Evolutionary conservation across 2,329 filamentous ascomycete species (phyloP).

Genomic region (Cercospora brassicicola): DNA sequence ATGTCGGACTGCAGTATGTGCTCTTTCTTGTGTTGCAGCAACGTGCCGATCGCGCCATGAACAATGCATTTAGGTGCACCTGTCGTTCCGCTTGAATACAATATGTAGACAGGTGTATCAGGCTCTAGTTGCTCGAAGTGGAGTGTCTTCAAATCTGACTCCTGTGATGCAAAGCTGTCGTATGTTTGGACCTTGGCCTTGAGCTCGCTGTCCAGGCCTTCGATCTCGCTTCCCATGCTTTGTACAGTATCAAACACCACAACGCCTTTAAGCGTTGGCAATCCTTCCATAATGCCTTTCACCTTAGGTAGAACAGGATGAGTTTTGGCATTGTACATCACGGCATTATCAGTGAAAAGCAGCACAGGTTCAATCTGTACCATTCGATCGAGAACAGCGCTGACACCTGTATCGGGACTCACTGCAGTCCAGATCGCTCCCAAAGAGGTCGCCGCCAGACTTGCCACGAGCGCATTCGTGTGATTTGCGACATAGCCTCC

Average conservation of each 20-base stretch:
- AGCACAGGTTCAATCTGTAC: slow-evolving; percentile 80
- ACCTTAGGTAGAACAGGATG: slow-evolving; percentile 81
- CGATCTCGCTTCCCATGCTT: slow-evolving; percentile 43
- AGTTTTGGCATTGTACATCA: slow-evolving; percentile 85
- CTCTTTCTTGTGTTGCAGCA: slow-evolving; percentile 97
- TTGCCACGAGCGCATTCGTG: slow-evolving; percentile 79
- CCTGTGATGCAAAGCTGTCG: slow-evolving; percentile 44
- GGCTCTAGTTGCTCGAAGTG: slow-evolving; percentile 75
- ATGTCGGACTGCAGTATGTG: slow-evolving; percentile 85
- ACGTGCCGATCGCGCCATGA: slow-evolving; percentile 83
- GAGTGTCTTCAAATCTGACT: slow-evolving; percentile 23
- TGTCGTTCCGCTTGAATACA: slow-evolving; percentile 92
- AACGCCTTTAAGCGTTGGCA: slow-evolving; percentile 68
- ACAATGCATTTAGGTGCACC: slow-evolving; percentile 87
- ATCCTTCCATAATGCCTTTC: slow-evolving; percentile 67
- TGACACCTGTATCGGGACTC: slow-evolving; percentile 87
- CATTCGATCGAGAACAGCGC: slow-evolving; percentile 83
- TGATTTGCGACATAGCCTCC: slow-evolving; percentile 86
- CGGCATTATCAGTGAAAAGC: slow-evolving; percentile 83
- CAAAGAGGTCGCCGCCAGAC: slow-evolving; percentile 77
- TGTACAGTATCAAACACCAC: slow-evolving; percentile 70
- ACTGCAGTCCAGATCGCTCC: slow-evolving; percentile 93
- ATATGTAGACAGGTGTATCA: slow-evolving; percentile 87
- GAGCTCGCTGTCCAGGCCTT: slow-evolving; percentile 19
- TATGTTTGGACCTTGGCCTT: slow-evolving; percentile 28